Percentiles rank a stretch among this genome's conserved stretches.
These are phyloP conservation scores for Colletotrichum phormii DNA, from an alignment of 2,329 filamentous ascomycete species.

Conservation along the genomic window DNA sequence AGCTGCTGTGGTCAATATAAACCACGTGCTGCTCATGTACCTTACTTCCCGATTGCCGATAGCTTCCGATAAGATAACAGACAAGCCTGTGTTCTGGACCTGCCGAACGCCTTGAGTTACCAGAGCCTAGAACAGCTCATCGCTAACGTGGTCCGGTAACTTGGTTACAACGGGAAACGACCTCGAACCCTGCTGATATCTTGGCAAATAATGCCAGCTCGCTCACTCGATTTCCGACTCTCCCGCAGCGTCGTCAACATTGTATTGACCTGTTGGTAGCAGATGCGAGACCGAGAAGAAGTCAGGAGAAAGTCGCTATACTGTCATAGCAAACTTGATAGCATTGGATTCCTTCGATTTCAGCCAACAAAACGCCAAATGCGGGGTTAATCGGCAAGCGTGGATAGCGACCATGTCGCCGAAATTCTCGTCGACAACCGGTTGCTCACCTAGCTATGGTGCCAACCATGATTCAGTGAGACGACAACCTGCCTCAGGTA, in stretches of 20 bases:
- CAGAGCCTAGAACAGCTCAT: not conserved
- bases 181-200: not conserved
- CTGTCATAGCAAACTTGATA: not conserved
- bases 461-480: not conserved
- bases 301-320: not conserved
- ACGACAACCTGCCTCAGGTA: not conserved
- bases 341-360: not conserved
- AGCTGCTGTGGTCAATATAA: not conserved
- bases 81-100: not conserved
- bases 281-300: not conserved
- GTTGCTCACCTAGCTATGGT: not conserved
- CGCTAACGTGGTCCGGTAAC: not conserved
- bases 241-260: not conserved
- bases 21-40: conserved; percentile 7
- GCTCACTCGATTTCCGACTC: not conserved
- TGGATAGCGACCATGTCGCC: not conserved
- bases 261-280: no score
- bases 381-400: not conserved
- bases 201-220: not conserved
- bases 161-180: not conserved
- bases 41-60: not conserved
- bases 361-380: not conserved
- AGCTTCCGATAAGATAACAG: conserved; percentile 24
- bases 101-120: not conserved
- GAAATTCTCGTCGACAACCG: not conserved